Evolutionary conservation across 768 basidiomycete species (phyloP).

Genomic region (Rhizopogon vesiculosus): DNA sequence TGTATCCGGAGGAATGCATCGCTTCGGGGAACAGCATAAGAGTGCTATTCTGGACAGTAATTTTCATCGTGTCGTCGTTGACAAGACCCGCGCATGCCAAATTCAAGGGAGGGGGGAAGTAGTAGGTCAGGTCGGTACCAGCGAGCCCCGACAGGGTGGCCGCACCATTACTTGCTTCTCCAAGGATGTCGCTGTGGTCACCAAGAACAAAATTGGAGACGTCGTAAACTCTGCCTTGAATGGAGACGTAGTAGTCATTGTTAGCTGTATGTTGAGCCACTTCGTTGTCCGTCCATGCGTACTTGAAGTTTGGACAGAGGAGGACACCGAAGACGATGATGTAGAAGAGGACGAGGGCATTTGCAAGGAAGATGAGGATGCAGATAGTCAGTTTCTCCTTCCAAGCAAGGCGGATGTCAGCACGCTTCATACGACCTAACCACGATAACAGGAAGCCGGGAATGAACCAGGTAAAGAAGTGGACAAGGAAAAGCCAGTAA

Average conservation of each 20-base stretch:
- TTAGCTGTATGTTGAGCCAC: constrained; percentile 45
- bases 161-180: constrained; percentile 43
- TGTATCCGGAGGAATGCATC: constrained; percentile 53
- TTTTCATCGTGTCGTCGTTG: constrained; percentile 33
- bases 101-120: constrained; percentile 58
- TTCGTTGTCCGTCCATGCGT: constrained; percentile 51
- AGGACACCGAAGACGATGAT: constrained; percentile 59
- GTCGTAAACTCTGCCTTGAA: constrained; percentile 59
- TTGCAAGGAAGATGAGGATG: constrained; percentile 49
- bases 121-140: constrained; percentile 57
- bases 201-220: constrained; percentile 53
- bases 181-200: constrained; percentile 59
- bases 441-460: constrained; percentile 44
- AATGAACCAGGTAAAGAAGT: constrained; percentile 50
- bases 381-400: constrained; percentile 66
- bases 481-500: constrained; percentile 56
- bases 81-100: constrained; percentile 60
- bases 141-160: constrained; percentile 49
- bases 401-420: constrained; percentile 66
- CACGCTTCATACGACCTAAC: constrained; percentile 62
- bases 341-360: constrained; percentile 57
- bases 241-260: constrained; percentile 59
- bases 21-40: constrained; percentile 36
- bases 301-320: constrained; percentile 58
- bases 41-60: constrained; percentile 45